Conservation (phyloP, 345 rosid genomes). For the Isatis tinctoria region DNA sequence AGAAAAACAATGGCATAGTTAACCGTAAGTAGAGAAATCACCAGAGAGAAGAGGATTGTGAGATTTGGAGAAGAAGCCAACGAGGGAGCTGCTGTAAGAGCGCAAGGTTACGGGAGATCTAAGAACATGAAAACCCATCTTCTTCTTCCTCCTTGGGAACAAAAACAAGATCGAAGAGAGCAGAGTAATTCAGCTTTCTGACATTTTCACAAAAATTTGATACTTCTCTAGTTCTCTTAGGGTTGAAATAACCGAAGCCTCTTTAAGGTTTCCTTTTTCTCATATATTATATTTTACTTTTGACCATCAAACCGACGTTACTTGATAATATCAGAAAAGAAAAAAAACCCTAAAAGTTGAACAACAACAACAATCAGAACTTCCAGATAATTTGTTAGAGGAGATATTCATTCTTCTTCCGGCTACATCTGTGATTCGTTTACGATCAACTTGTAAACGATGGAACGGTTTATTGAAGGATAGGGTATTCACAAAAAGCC, state of each 20-base stretch:
- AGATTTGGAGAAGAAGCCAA: slow-evolving; percentile 34
- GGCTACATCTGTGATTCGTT: background rate
- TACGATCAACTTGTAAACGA: too few species aligned
- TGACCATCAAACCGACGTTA: background rate
- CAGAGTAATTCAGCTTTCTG: background rate
- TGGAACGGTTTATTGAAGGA: too few species aligned
- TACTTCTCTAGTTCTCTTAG: background rate
- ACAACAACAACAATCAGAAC: background rate
- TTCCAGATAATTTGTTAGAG: background rate
- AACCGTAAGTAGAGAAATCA: slow-evolving; percentile 8
- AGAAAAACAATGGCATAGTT: too few species aligned
- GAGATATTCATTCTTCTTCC: background rate
- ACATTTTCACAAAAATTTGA: background rate
- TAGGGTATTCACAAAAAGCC: too few species aligned
- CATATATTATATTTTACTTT: background rate
- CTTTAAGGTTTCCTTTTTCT: background rate
- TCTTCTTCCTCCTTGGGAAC: background rate
- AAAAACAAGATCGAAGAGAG: background rate
- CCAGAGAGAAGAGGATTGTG: slow-evolving; percentile 33
- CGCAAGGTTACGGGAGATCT: slow-evolving; percentile 40
- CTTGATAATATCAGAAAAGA: background rate
- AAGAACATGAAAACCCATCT: slow-evolving; percentile 45
- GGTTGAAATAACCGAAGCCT: background rate
- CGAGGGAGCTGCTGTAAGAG: slow-evolving; percentile 27
- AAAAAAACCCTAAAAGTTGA: background rate